Evolutionary conservation across 176 grass and related monocot species (phyloP).

Genomic region (Oryza coarctata): DNA sequence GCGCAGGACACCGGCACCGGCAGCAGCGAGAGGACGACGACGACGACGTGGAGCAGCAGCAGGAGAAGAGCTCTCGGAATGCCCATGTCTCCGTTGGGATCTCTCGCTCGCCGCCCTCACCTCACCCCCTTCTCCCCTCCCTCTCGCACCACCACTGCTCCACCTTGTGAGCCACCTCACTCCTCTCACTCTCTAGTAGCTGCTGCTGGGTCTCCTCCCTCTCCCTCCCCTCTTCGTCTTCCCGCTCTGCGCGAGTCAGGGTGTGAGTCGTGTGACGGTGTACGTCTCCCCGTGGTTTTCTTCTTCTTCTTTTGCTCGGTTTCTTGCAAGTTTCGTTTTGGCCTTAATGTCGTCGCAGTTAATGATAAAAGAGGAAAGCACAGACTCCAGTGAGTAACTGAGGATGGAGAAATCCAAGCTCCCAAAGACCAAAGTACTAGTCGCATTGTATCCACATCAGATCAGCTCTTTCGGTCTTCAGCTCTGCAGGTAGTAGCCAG

Average conservation of each 20-base stretch:
- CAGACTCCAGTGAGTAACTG: not conserved
- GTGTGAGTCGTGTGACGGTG: not conserved
- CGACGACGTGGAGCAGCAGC: not conserved
- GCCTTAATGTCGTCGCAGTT: not conserved
- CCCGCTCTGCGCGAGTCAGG: conserved; percentile 11
- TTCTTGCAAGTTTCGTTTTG: not conserved
- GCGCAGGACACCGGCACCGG: conserved; percentile 31
- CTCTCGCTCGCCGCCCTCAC: conserved; percentile 3
- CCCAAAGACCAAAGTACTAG: not conserved
- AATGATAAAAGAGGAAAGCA: conserved; percentile 9
- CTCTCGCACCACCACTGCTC: not conserved
- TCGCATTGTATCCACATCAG: not conserved
- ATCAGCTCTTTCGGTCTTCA: not conserved
- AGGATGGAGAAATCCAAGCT: not conserved
- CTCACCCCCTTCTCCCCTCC: not conserved
- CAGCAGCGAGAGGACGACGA: not conserved
- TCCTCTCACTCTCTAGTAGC: too few relatives aligned
- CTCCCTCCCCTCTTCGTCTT: not conserved
- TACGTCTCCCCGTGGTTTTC: not conserved
- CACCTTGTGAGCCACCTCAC: too few relatives aligned
- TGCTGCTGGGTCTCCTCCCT: too few relatives aligned
- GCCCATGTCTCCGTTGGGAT: conserved; percentile 47
- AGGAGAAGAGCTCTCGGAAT: conserved; percentile 31
- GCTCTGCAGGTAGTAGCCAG: not conserved
- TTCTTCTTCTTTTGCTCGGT: not conserved